A percentile compares a stretch with the other conserved stretches of the same genome.
Evolutionary conservation across 192 early-diverging fungal genomes (phyloP).

Genomic region (Coemansia biformis): DNA sequence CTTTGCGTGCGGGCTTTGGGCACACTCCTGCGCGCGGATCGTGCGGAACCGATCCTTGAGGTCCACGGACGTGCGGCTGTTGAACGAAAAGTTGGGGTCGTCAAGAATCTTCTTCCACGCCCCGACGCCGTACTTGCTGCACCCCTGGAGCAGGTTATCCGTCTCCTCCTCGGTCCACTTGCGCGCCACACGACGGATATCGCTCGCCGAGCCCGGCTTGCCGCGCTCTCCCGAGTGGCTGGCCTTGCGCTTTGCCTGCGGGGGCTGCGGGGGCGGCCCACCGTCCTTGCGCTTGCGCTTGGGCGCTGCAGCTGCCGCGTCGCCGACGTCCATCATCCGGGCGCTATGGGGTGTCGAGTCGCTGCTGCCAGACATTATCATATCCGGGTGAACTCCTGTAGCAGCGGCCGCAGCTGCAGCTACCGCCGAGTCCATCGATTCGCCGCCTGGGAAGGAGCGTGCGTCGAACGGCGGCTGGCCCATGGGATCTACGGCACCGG

Average conservation of each 20-base stretch:
- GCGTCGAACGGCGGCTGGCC: constrained; percentile 3
- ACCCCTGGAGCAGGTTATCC: constrained; percentile 34
- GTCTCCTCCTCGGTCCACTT: constrained; percentile 50
- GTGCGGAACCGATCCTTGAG: constrained; percentile 51
- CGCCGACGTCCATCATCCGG: background rate
- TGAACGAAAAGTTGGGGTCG: constrained; percentile 39
- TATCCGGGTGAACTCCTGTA: constrained; percentile 13
- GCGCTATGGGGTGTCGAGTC: background rate
- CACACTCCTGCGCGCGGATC: constrained; percentile 48
- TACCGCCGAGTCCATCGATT: background rate
- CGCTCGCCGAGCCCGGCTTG: constrained; percentile 6
- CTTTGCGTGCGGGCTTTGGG: constrained; percentile 31
- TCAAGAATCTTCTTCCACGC: constrained; percentile 52
- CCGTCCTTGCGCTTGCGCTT: constrained; percentile 39
- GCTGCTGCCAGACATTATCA: constrained; percentile 12
- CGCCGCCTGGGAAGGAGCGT: constrained; percentile 1
- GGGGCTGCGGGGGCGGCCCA: constrained; percentile 12
- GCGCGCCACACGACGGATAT: constrained; percentile 38
- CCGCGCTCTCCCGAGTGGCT: constrained; percentile 4
- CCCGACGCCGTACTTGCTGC: constrained; percentile 45
- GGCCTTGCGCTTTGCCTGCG: constrained; percentile 28
- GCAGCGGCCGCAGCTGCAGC: background rate
- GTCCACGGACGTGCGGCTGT: constrained; percentile 49
- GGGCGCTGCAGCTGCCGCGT: constrained; percentile 1
- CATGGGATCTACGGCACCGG: too few relatives aligned